These are phyloP conservation scores for Puccinia horiana DNA, from an alignment of 1,284 basidiomycete genomes.

Conservation along the genomic window DNA sequence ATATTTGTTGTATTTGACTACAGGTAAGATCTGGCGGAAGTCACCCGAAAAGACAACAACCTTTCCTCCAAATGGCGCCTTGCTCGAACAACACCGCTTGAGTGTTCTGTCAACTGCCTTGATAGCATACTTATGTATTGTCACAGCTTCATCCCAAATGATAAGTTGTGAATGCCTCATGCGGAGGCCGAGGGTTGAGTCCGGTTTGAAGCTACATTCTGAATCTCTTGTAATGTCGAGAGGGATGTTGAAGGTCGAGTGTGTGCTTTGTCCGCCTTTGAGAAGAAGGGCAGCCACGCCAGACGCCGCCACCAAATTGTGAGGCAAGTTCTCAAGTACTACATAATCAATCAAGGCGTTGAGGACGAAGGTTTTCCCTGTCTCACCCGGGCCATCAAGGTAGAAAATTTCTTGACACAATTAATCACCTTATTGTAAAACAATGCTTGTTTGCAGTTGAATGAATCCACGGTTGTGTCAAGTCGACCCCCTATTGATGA, in stretches of 20 bases:
- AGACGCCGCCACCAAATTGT: background rate
- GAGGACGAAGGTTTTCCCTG: background rate
- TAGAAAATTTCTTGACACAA: background rate
- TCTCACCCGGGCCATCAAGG: background rate
- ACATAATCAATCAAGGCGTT: background rate
- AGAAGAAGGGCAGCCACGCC: conserved; percentile 4
- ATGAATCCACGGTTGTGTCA: too few relatives aligned
- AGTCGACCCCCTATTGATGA: too few relatives aligned
- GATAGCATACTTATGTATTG: background rate
- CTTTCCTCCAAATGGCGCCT: too few relatives aligned
- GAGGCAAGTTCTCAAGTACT: background rate
- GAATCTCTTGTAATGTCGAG: background rate
- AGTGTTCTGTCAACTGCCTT: background rate
- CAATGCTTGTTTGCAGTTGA: background rate
- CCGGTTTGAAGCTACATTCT: background rate
- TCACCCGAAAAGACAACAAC: too few relatives aligned
- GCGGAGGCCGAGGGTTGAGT: background rate
- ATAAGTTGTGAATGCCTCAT: background rate
- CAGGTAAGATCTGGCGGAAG: too few relatives aligned
- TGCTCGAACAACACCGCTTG: too few relatives aligned
- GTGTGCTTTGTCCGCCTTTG: background rate
- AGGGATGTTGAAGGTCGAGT: conserved; percentile 15
- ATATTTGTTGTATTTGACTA: too few relatives aligned
- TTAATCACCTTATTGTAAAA: background rate
- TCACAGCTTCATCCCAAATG: conserved; percentile 2